phyloP scores from a whole-genome alignment of 306 rosid genomes.

The Hylodesmum podocarpum region DNA sequence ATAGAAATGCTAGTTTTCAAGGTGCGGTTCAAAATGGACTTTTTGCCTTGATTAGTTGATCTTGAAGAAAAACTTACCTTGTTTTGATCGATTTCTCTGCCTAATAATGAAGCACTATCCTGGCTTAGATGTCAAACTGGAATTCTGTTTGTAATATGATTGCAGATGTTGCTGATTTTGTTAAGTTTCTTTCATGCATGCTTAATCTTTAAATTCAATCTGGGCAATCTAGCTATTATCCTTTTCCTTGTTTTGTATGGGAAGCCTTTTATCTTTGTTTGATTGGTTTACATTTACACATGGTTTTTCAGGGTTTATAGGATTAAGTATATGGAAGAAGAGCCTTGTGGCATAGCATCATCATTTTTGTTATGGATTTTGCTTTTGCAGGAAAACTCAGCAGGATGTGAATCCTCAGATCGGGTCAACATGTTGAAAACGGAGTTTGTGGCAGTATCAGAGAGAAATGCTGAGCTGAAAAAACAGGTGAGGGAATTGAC shows the following conservation, averaged over 20 bases:
- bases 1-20: slow-evolving; percentile 22
- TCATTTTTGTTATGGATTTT: neutral
- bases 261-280: neutral
- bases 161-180: neutral
- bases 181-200: neutral
- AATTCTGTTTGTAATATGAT: slow-evolving; percentile 16
- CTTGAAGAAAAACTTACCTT: neutral
- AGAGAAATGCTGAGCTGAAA: slow-evolving; percentile 57
- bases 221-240: neutral
- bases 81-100: neutral
- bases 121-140: neutral
- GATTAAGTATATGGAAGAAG: neutral
- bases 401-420: slow-evolving; percentile 69
- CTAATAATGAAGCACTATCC: neutral
- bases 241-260: neutral
- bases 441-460: slow-evolving; percentile 53
- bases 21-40: neutral
- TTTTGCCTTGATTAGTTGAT: slow-evolving; percentile 1
- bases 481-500: slow-evolving; percentile 68
- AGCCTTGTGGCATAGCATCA: neutral
- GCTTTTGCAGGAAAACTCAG: slow-evolving; percentile 49
- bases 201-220: neutral
- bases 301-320: slow-evolving; percentile 13
- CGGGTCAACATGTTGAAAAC: slow-evolving; percentile 65
- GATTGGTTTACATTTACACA: neutral